phyloP scores from a whole-genome alignment of 331 rosid genomes.

The Pyrus hybrid region DNA sequence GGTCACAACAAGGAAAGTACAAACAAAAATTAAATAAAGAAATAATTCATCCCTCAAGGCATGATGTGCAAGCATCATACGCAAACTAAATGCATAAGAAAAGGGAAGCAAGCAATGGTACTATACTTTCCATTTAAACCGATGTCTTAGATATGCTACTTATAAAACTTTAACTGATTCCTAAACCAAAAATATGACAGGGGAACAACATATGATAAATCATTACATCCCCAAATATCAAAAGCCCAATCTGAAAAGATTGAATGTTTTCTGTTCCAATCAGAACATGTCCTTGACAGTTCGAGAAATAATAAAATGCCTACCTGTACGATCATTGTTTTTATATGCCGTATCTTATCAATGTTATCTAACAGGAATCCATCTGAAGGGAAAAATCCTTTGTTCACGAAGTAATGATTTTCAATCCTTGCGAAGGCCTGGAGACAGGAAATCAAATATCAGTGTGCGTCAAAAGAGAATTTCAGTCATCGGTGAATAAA shows the following conservation, averaged over 20 bases:
- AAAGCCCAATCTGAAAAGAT: background rate
- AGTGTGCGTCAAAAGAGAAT: background rate
- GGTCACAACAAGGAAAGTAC: too few relatives aligned
- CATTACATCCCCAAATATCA: background rate
- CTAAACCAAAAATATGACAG: background rate
- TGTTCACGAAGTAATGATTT: conserved; percentile 81
- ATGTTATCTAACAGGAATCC: conserved; percentile 70
- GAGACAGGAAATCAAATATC: background rate
- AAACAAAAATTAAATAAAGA: too few relatives aligned
- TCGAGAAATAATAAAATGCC: background rate
- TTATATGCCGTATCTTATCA: conserved; percentile 82
- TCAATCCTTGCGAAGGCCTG: conserved; percentile 54
- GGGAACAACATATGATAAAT: background rate
- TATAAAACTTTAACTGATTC: background rate
- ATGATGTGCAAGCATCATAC: background rate
- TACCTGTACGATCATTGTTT: conserved; percentile 84
- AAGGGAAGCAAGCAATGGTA: background rate
- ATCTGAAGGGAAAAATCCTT: conserved; percentile 82
- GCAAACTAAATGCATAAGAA: background rate
- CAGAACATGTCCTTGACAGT: background rate
- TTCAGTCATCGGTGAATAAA: conserved; percentile 1
- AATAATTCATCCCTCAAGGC: background rate
- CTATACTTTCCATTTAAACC: background rate
- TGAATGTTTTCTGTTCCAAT: background rate
- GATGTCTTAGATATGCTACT: background rate